These are phyloP conservation scores for Nakazawaea sp. DNA, from an alignment of 805 yeast species.

Conservation along the genomic window DNA sequence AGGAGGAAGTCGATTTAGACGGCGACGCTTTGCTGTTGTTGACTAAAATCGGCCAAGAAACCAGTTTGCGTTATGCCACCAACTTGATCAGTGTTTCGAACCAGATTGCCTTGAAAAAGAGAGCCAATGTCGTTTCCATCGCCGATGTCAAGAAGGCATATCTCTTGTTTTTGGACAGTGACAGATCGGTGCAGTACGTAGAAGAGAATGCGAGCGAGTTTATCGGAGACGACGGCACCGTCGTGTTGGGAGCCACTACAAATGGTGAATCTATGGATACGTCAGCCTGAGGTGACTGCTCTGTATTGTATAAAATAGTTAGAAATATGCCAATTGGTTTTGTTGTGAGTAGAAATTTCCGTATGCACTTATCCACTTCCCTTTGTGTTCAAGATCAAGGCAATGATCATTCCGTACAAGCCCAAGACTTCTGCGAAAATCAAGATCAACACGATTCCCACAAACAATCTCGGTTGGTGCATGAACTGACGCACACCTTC, in stretches of 20 bases:
- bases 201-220: constrained; percentile 51
- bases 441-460: constrained; percentile 95
- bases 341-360: neutral
- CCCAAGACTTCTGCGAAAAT: constrained; percentile 99
- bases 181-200: constrained; percentile 81
- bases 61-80: constrained; percentile 87
- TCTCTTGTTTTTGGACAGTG: constrained; percentile 79
- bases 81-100: constrained; percentile 88
- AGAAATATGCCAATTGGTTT: constrained; percentile 10
- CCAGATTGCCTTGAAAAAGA: constrained; percentile 78
- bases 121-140: constrained; percentile 62
- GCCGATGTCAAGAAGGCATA: constrained; percentile 85
- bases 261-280: constrained; percentile 31
- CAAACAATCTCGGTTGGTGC: constrained; percentile 97
- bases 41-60: constrained; percentile 84
- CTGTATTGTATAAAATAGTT: too few species aligned
- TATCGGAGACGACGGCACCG: constrained; percentile 75
- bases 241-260: constrained; percentile 38
- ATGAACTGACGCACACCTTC: constrained; percentile 99
- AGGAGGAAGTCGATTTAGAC: constrained; percentile 83
- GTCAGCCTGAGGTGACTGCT: too few species aligned
- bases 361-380: constrained; percentile 47
- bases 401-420: constrained; percentile 94
- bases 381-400: constrained; percentile 85
- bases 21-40: constrained; percentile 80